Percentiles rank a stretch among this genome's conserved stretches.
Conservation (phyloP, 306 rosid species). For the Boehmeria nivea region DNA sequence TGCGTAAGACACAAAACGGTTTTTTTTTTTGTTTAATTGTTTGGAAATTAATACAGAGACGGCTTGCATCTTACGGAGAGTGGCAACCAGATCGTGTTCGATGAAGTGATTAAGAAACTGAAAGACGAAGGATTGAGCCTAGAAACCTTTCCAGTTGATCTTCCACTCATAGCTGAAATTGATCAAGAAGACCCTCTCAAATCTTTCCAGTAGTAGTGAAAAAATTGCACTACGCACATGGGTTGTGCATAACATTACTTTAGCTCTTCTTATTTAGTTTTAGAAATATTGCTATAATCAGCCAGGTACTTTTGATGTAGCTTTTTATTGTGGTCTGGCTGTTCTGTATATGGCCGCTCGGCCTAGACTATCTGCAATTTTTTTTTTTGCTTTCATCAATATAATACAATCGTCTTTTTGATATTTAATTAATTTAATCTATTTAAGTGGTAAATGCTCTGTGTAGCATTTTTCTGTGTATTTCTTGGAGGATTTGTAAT, state of each 20-base stretch:
- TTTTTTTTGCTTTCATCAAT: too few species aligned
- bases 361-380: too few species aligned
- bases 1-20: too few species aligned
- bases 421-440: too few species aligned
- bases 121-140: constrained; percentile 41
- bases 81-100: constrained; percentile 65
- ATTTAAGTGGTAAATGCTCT: too few species aligned
- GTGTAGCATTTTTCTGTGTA: too few species aligned
- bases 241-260: not conserved
- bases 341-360: not conserved
- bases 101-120: constrained; percentile 58
- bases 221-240: not conserved
- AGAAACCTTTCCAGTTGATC: constrained; percentile 51
- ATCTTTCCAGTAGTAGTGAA: constrained; percentile 35
- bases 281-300: not conserved
- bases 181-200: constrained; percentile 60
- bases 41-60: constrained; percentile 71
- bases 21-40: too few species aligned
- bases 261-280: not conserved
- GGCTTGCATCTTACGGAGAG: constrained; percentile 63
- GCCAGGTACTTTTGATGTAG: not conserved
- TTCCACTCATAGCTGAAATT: constrained; percentile 55
- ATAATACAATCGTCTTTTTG: too few species aligned
- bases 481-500: too few species aligned
- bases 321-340: constrained; percentile 4